Conservation (phyloP, 768 basidiomycete genomes). For the Kwoniella europaea region DNA sequence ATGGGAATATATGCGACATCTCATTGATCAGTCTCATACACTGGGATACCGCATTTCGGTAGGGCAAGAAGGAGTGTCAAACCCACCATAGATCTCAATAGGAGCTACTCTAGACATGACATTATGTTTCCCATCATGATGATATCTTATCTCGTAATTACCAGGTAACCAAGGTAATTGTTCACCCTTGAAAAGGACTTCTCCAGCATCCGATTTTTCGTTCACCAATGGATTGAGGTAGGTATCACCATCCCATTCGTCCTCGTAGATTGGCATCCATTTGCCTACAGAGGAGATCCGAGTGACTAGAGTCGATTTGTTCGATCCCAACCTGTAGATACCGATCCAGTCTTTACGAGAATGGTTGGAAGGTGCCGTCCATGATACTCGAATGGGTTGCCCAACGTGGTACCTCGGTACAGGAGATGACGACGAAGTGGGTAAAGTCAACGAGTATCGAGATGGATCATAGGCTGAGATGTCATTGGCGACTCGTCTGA, state of each 20-base stretch:
- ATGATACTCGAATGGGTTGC: conserved; percentile 81
- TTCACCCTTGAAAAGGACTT: conserved; percentile 75
- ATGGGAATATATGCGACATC: not conserved
- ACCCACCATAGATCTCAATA: conserved; percentile 84
- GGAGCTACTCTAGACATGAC: conserved; percentile 86
- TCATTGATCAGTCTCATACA: too few relatives aligned
- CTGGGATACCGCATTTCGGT: too few relatives aligned
- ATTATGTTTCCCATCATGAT: conserved; percentile 97
- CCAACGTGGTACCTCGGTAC: conserved; percentile 79
- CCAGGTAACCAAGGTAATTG: conserved; percentile 85
- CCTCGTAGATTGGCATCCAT: conserved; percentile 89
- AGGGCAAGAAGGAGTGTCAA: not conserved
- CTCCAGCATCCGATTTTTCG: conserved; percentile 61
- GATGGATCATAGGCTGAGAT: conserved; percentile 77
- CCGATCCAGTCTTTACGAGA: conserved; percentile 97
- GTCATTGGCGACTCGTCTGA: conserved; percentile 79
- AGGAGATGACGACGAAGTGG: conserved; percentile 58
- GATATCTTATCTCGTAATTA: conserved; percentile 77
- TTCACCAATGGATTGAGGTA: conserved; percentile 59
- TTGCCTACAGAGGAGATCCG: conserved; percentile 81
- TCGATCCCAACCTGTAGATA: conserved; percentile 76
- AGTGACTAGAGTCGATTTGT: conserved; percentile 80
- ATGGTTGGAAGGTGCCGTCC: conserved; percentile 84
- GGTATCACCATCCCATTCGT: conserved; percentile 91
- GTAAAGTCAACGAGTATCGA: conserved; percentile 73